Percentiles rank a stretch among this genome's conserved stretches.
Evolutionary conservation across 2,329 filamentous ascomycete species (phyloP).

Genomic region (Ceratocystis cacaofunesta): DNA sequence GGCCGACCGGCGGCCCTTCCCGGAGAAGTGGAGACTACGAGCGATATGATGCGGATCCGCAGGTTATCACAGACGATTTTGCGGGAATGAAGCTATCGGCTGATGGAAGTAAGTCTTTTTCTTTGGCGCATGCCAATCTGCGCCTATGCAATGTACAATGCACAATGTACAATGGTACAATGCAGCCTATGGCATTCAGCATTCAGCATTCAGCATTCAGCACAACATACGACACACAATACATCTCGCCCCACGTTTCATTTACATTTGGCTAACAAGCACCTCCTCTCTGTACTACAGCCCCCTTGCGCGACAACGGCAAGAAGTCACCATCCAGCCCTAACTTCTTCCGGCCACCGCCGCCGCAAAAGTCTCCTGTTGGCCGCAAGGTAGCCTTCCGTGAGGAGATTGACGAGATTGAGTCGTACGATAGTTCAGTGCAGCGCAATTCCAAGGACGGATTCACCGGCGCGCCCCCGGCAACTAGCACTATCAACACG

Average conservation of each 20-base stretch:
- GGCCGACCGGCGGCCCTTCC: constrained; percentile 41
- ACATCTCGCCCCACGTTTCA: not conserved
- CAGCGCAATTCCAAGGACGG: constrained; percentile 38
- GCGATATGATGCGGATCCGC: constrained; percentile 86
- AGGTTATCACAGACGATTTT: constrained; percentile 83
- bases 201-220: too few species aligned
- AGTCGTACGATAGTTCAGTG: constrained; percentile 51
- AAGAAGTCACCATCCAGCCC: constrained; percentile 55
- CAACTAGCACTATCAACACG: constrained; percentile 16
- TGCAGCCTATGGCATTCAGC: too few species aligned
- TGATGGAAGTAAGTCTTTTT: constrained; percentile 42
- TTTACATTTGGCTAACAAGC: constrained; percentile 21
- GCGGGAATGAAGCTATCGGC: constrained; percentile 48
- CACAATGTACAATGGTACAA: too few species aligned
- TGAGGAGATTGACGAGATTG: constrained; percentile 60
- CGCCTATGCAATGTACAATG: not conserved
- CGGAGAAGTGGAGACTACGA: constrained; percentile 75
- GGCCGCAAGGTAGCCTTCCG: constrained; percentile 43
- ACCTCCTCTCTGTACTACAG: constrained; percentile 23
- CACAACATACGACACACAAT: not conserved
- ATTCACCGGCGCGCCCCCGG: constrained; percentile 6
- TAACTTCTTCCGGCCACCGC: constrained; percentile 55
- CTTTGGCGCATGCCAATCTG: not conserved
- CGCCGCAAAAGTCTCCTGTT: constrained; percentile 38
- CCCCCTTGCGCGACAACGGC: constrained; percentile 34